phyloP scores from a whole-genome alignment of 164 flowering plant species.

The Tinospora cordifolia region DNA sequence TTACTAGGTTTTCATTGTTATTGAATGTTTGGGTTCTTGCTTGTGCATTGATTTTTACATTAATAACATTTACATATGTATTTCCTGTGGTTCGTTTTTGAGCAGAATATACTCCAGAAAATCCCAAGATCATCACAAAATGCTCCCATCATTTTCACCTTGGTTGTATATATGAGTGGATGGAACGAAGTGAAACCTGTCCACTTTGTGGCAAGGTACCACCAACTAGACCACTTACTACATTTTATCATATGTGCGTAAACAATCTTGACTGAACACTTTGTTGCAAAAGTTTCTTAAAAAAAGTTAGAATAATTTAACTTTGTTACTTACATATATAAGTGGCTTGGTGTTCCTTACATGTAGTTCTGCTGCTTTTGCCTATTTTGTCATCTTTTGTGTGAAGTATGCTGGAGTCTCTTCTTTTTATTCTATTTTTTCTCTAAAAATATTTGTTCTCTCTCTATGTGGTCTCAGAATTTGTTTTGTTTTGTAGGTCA shows the following conservation, averaged over 20 bases:
- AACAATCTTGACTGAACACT: not conserved
- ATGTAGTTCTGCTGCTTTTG: not conserved
- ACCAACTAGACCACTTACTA: slow-evolving; percentile 7
- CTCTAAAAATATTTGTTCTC: not conserved
- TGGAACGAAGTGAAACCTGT: slow-evolving; percentile 78
- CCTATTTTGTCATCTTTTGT: not conserved
- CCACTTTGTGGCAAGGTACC: slow-evolving; percentile 80
- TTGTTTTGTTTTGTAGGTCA: not conserved
- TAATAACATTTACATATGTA: not conserved
- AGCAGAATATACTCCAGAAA: slow-evolving; percentile 67
- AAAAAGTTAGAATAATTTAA: not conserved
- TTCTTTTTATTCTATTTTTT: not conserved
- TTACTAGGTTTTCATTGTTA: not conserved
- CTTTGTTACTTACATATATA: not conserved
- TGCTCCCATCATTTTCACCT: slow-evolving; percentile 79
- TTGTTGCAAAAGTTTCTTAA: not conserved
- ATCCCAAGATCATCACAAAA: slow-evolving; percentile 51
- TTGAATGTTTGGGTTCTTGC: not conserved
- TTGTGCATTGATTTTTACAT: not conserved
- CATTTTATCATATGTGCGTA: not conserved
- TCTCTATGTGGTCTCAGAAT: not conserved
- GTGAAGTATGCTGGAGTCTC: not conserved
- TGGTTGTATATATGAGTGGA: slow-evolving; percentile 70
- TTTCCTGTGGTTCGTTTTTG: not conserved
- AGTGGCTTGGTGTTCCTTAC: not conserved